Base-by-base conservation (phyloP, 2,329 filamentous ascomycete genomes). In the Juglanconis oblonga region DNA sequence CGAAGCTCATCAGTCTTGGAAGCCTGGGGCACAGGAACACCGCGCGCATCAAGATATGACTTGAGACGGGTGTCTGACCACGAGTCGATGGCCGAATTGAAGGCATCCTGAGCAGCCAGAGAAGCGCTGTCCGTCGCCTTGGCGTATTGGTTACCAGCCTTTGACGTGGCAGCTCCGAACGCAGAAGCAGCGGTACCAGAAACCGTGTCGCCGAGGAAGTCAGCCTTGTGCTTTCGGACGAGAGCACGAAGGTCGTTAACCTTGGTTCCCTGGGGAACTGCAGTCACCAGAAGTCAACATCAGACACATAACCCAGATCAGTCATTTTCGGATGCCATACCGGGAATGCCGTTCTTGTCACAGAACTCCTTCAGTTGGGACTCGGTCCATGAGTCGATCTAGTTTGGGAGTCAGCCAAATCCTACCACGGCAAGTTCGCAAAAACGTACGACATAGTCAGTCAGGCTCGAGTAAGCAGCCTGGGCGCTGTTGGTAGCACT, bases 231-330 rank as follows among this genome's bases (percentile, higher is more conserved):
- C 81, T 95, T 96, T 72, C 94, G 92, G 64, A 94, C 89, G 64
- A 98, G 84, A 56, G 94, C 92, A 56, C 96, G 81, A 32, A 98
- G 84, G 75, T 99, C 94, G 69, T 97, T 96, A 67, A 86, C 80
- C 80, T 90, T 93, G 70, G 91, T 96, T 52, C 94, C 95, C 72
- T 98, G 94, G 9, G 95, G 95, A 54, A 97, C 91, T 79, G 83
- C 31, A 83, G 9, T 4, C 24, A 17, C 1, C 40, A 13, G 0
- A 29, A 14, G 44, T 69, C 52, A 68, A 66, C 35, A n/a, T 24
- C 24, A 24, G 2, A 24, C 24, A 24, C 24, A 24, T 24, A 24
- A 24, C 24, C 24, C 24, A 24, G 24, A 24, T 24, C 24, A 24
- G 24, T 24, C 24, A 24, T 24, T 24, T 24, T 24, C 24, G 1